Base-by-base conservation (phyloP, 2,329 filamentous ascomycete genomes). In the Fusarium metavorans region DNA sequence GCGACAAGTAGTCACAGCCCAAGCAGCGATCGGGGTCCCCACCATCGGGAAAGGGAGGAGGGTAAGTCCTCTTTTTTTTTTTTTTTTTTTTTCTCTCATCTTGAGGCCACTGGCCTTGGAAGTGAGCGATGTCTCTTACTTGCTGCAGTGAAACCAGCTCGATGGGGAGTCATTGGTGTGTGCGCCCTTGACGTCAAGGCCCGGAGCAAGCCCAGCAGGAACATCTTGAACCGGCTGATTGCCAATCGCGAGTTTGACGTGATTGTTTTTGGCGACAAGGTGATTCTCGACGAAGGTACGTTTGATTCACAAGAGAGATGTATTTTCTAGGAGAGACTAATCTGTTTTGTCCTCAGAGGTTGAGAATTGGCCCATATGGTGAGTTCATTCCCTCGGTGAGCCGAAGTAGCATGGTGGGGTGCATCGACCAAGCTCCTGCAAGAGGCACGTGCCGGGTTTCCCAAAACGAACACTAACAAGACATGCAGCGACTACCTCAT, bases 251-350 rank as follows among this genome's bases (percentile, higher is more conserved):
- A 98, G 78, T 98, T 99, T 80, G 96, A 99, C 79, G 95, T 98
- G 27, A 93, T 97, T 71, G 96, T 99, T 14, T 99, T 99, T 85
- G 97, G 97, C 57, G 97, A 99, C 86, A 99, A 99, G 84, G 96
- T 98, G 50, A 99, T 99, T 76, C 88, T 99, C 39, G 97, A 99
- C 80, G 97, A 99, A 89, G 89, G 90, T 90, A 77, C 77, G 87
- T 81, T 35, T 16, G 23, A 27, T 14, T 13, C 35, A 57, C 66
- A 61, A 32, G 27, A 56, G 56, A 45, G 56, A 64, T 64, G 27
- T 43, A 45, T 61, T 60, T 70, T 60, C 6, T 14, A 71, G 58
- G 67, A 57, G 30, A 10, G 45, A 41, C 71, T 78, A 71, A 71
- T 68, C 23, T 50, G 43, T 72, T 64, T 56, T 54, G 1, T 39